Conservation (phyloP, 129 eudicot species). For the Centaurea solstitialis region DNA sequence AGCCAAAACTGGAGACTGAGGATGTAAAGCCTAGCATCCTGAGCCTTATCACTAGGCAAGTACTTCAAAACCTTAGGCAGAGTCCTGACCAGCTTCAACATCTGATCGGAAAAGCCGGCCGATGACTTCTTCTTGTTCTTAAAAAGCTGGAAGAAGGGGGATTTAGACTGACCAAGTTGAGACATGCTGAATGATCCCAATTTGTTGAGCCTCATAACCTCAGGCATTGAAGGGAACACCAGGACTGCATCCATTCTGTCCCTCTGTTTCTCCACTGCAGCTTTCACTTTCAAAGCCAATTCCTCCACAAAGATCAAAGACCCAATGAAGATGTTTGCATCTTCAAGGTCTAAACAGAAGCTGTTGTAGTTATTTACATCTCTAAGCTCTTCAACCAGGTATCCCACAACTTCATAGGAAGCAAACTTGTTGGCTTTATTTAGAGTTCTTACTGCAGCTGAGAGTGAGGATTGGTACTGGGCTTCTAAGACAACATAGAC, state of each 20-base stretch:
- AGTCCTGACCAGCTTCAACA: constrained; percentile 95
- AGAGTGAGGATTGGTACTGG: constrained; percentile 86
- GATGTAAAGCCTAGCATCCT: constrained; percentile 91
- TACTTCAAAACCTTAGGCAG: constrained; percentile 94
- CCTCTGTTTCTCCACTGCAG: constrained; percentile 92
- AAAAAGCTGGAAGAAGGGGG: constrained; percentile 89
- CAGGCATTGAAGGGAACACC: constrained; percentile 99
- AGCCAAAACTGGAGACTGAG: constrained; percentile 99
- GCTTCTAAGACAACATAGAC: constrained; percentile 99
- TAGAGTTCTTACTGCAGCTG: constrained; percentile 75
- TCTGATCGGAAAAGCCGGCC: constrained; percentile 96
- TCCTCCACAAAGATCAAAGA: constrained; percentile 95
- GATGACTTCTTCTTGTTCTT: constrained; percentile 77
- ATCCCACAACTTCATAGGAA: constrained; percentile 86
- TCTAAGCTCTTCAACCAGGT: constrained; percentile 97
- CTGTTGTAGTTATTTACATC: constrained; percentile 70
- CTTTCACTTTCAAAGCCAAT: constrained; percentile 76
- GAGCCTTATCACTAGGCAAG: constrained; percentile 97
- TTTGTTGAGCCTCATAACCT: constrained; percentile 95
- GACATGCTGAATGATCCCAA: constrained; percentile 95
- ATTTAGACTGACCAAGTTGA: constrained; percentile 90
- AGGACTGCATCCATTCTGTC: constrained; percentile 97
- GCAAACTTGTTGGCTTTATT: constrained; percentile 59
- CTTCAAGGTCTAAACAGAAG: constrained; percentile 89
- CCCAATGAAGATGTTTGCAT: constrained; percentile 92